These are phyloP conservation scores for Puya raimondii DNA, from an alignment of 176 grass and related monocot species.

Conservation along the genomic window DNA sequence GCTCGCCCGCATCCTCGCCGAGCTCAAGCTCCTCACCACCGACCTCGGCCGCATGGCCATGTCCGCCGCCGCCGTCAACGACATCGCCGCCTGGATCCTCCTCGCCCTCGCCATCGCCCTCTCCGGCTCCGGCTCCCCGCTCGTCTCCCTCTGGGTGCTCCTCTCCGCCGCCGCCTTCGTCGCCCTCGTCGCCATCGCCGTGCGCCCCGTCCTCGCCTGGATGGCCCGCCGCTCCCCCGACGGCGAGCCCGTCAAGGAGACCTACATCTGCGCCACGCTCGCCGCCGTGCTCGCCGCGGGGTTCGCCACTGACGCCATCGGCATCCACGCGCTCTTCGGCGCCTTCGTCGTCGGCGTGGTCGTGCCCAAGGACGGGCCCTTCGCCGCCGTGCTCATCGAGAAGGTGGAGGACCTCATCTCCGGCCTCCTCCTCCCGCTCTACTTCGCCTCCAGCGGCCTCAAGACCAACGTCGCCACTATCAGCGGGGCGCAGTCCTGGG, in stretches of 20 bases:
- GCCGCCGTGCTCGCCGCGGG: constrained; percentile 20
- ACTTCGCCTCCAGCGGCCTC: constrained; percentile 32
- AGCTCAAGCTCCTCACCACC: constrained; percentile 32
- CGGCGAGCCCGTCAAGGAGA: constrained; percentile 29
- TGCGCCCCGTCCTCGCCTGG: constrained; percentile 19
- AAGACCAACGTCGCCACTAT: constrained; percentile 29
- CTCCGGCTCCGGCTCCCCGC: constrained; percentile 19
- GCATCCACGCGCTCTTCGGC: constrained; percentile 30
- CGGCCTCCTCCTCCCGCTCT: constrained; percentile 22
- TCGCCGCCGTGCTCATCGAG: constrained; percentile 26
- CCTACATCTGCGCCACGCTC: constrained; percentile 28
- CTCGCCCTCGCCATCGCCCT: constrained; percentile 28
- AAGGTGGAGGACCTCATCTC: constrained; percentile 35
- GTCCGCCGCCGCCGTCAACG: constrained; percentile 33
- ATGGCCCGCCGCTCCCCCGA: constrained; percentile 26
- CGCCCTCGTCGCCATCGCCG: constrained; percentile 10
- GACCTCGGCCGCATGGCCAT: constrained; percentile 33
- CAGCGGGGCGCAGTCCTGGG: constrained; percentile 21
- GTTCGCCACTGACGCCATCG: constrained; percentile 22
- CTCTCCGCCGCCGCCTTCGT: constrained; percentile 16
- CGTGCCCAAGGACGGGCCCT: constrained; percentile 26
- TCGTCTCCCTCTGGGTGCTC: constrained; percentile 29
- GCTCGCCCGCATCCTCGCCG: constrained; percentile 26
- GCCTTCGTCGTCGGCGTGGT: constrained; percentile 25
- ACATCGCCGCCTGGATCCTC: constrained; percentile 28